These are phyloP conservation scores for Thalassiosira livingstoniorum DNA, from an alignment of 352 stramenopile genomes.

Conservation along the genomic window DNA sequence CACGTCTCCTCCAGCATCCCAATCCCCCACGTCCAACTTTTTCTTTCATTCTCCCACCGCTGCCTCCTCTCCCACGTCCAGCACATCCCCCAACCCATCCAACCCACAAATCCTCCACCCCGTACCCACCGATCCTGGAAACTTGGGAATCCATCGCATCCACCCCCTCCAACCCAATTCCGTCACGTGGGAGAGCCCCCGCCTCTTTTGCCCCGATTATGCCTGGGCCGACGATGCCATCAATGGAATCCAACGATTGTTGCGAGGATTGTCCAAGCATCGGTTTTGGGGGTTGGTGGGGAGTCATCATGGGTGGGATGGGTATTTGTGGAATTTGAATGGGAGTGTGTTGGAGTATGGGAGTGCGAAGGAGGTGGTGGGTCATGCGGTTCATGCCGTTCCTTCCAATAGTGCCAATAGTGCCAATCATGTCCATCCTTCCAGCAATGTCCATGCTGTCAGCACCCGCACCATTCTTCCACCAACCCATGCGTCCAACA, in stretches of 20 bases:
- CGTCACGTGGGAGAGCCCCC: slow-evolving; percentile 81
- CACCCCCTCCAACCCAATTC: slow-evolving; percentile 48
- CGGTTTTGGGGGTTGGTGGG: slow-evolving; percentile 50
- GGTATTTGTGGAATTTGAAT: too few relatives aligned
- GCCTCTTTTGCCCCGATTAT: slow-evolving; percentile 82
- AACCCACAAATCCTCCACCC: too few relatives aligned
- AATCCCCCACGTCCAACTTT: not conserved
- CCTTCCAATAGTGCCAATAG: too few relatives aligned
- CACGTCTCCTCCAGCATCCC: not conserved
- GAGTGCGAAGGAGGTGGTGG: too few relatives aligned
- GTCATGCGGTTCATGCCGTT: too few relatives aligned
- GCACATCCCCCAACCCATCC: too few relatives aligned
- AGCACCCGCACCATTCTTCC: slow-evolving; percentile 14
- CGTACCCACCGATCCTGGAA: slow-evolving; percentile 20
- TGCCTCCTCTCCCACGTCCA: slow-evolving; percentile 4
- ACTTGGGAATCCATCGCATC: slow-evolving; percentile 42
- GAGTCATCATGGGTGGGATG: slow-evolving; percentile 48
- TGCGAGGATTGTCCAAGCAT: slow-evolving; percentile 72
- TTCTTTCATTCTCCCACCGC: not conserved
- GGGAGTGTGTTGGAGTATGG: too few relatives aligned
- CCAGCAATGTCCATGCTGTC: not conserved
- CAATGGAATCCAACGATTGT: slow-evolving; percentile 63
- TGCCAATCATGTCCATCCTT: not conserved
- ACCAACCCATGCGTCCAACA: slow-evolving; percentile 44
- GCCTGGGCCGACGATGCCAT: slow-evolving; percentile 81